Evolutionary conservation across 2,329 filamentous ascomycete species (phyloP), one percentile per base, ranked within the genome.

Genomic region (Ceratocystis diversiconidia): DNA sequence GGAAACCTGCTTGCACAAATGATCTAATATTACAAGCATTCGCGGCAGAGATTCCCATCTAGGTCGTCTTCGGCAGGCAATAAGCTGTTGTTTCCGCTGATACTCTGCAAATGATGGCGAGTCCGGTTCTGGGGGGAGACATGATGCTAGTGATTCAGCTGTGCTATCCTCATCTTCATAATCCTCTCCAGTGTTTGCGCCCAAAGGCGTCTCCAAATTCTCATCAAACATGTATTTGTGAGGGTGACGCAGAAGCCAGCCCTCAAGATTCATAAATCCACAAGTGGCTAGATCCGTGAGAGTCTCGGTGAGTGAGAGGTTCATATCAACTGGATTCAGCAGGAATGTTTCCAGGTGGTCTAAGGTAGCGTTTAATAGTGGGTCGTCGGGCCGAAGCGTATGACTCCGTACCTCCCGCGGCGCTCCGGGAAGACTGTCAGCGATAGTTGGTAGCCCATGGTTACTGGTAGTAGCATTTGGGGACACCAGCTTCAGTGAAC

Each of bases 261-360:
- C 88, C 72, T 96, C 90, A 12, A 96, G 80, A 22, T 86, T 85
- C 72, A 96, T 87, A 69, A 89, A 88, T 5, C 90, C 88, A 70
- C 94, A 97, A 0, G 89, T 85, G 10, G 89, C 89, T 50, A 99
- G 79, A 69, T 90, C 88, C 32, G 95, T 82, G 55, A 97, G 79
- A 0, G 88, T 83, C 71, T 95, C 89, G 0, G 92, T 97, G 1
- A 96, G 79, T 0, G 88, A 88, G 2, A 99, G 77, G 70, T 99
- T 99, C 2, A 89, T 92, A 70, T 96, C 90, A 2, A 97, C 85
- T 2, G 90, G 87, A 71, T 99, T 99, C 4, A 89, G 82, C 70
- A 96, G 90, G 72, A 97, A 99, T 0, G 81, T 86, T 57, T 87
- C 82, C 10, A 99, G 75, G 6, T 92, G 80, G 55, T 88, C 85